Evolutionary conservation across 139 green algal genomes (phyloP).

Genomic region (Desmodesmus armatus): DNA sequence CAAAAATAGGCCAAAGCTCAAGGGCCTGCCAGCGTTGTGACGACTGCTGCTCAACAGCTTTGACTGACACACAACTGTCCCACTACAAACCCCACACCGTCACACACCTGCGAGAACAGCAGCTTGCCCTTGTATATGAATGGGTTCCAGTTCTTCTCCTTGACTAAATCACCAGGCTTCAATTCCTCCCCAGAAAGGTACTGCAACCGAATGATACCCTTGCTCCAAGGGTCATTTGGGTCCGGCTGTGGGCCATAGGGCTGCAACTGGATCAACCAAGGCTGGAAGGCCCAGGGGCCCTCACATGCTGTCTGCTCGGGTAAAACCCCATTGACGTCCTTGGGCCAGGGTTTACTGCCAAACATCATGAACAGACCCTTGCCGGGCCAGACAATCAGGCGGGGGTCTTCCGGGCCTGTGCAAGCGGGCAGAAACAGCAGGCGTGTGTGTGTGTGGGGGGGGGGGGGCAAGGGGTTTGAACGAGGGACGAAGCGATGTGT

Average conservation of each 20-base stretch:
- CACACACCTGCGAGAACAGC: slow-evolving; percentile 42
- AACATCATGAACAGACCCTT: slow-evolving; percentile 56
- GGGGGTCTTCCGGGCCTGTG: slow-evolving; percentile 41
- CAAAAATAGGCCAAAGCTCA: too few species aligned
- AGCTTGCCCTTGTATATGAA: slow-evolving; percentile 49
- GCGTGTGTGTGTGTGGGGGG: too few species aligned
- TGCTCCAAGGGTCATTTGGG: slow-evolving; percentile 37
- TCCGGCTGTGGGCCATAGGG: slow-evolving; percentile 20
- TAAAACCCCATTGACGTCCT: not conserved
- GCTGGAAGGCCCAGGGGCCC: slow-evolving; percentile 51
- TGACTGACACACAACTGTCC: too few species aligned
- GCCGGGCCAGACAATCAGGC: slow-evolving; percentile 51
- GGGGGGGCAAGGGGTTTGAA: too few species aligned
- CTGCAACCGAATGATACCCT: slow-evolving; percentile 39
- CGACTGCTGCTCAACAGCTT: too few species aligned
- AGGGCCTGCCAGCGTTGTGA: too few species aligned
- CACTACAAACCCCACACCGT: too few species aligned
- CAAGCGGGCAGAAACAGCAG: not conserved
- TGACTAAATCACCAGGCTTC: slow-evolving; percentile 26
- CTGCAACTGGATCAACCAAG: slow-evolving; percentile 40
- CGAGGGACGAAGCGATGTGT: too few species aligned
- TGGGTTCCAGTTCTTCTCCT: slow-evolving; percentile 54
- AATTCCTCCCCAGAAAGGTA: slow-evolving; percentile 29
- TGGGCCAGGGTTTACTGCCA: slow-evolving; percentile 46
- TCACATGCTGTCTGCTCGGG: slow-evolving; percentile 38